Base-by-base conservation (phyloP, 2,329 filamentous ascomycete genomes). In the Polytolypa hystricis region DNA sequence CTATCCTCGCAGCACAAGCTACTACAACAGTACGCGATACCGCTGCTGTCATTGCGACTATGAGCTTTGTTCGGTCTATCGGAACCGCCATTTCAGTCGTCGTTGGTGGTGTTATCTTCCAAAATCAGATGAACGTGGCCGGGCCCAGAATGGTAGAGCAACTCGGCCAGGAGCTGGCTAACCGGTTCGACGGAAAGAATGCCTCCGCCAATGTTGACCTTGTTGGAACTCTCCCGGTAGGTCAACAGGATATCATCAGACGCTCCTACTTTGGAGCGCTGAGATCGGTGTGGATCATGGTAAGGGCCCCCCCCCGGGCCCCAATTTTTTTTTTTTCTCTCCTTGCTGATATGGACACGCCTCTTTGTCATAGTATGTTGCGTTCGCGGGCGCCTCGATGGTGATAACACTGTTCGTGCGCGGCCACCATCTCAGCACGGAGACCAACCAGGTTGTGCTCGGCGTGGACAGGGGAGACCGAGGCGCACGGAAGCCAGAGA, bases 71-170 rank as follows among this genome's bases (percentile, higher is more conserved):
- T 5, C 74, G 81, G 14, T 80, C 81, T 46, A 62, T 86, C 3
- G 77, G 76, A 7, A 82, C 77, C 0, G 71, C 77, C 2, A 71
- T 79, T 14, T 77, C 76, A 0, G 71, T 85, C 35, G 80, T 84
- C 1, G 66, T 86, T 26, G 83, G 83, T 16, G 77, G 80, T n/a
- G 80, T 84, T 30, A 71, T 87, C 25, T 86, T 87, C 61, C 78
- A 84, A 58, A 86, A 87, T 53, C 63, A 71, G 41, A 83, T 85
- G 76, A n/a, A 44, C 65, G 63, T 31, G 71, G 10, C 75, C 46
- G 64, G 68, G 18, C 50, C 60, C 3, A 50, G n/a, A 52, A 6
- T 66, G 82, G 27, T 50, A 41, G 26, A 47, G 35, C 25, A 50
- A 25, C 5, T 50, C 44, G 38, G 50, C 40, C 4, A 40, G 35